Percentiles rank a stretch among this genome's conserved stretches.
phyloP scores from a whole-genome alignment of 2,329 filamentous ascomycete species.

The Zasmidium angulare region DNA sequence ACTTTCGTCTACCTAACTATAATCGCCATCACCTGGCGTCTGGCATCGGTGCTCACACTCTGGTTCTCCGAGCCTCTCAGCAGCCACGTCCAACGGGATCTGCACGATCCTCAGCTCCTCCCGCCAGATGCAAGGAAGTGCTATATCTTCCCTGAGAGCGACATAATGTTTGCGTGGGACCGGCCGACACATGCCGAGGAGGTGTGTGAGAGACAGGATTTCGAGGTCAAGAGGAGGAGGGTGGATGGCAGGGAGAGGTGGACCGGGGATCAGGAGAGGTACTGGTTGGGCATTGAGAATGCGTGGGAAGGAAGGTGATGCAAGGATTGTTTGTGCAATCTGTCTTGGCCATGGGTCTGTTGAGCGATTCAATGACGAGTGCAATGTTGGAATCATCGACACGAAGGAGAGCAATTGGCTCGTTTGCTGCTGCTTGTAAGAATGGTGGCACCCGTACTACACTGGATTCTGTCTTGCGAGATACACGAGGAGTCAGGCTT shows the following conservation, averaged over 20 bases:
- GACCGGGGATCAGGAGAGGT: slow-evolving; percentile 31
- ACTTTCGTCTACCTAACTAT: slow-evolving; percentile 16
- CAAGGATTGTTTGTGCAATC: neutral
- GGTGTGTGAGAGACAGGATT: slow-evolving; percentile 22
- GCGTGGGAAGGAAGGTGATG: slow-evolving; percentile 26
- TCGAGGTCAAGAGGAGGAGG: slow-evolving; percentile 19
- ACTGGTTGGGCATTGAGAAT: slow-evolving; percentile 31
- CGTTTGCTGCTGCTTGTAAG: neutral
- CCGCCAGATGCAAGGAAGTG: slow-evolving; percentile 23
- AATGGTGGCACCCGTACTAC: neutral
- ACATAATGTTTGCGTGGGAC: slow-evolving; percentile 32
- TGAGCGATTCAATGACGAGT: neutral
- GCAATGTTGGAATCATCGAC: neutral
- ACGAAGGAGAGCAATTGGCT: neutral
- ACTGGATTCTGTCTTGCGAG: neutral
- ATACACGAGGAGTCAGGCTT: neutral
- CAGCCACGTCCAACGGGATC: slow-evolving; percentile 20
- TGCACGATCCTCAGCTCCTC: slow-evolving; percentile 24
- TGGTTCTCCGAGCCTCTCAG: slow-evolving; percentile 18
- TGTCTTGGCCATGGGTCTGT: neutral
- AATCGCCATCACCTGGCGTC: slow-evolving; percentile 15
- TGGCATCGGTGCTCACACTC: slow-evolving; percentile 19
- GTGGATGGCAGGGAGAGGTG: slow-evolving; percentile 22
- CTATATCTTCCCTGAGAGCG: slow-evolving; percentile 28
- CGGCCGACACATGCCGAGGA: slow-evolving; percentile 10